Percentiles rank a stretch among this genome's conserved stretches.
Evolutionary conservation across 108 stramenopile genomes (phyloP).

Genomic region (Nitzschia sp.): DNA sequence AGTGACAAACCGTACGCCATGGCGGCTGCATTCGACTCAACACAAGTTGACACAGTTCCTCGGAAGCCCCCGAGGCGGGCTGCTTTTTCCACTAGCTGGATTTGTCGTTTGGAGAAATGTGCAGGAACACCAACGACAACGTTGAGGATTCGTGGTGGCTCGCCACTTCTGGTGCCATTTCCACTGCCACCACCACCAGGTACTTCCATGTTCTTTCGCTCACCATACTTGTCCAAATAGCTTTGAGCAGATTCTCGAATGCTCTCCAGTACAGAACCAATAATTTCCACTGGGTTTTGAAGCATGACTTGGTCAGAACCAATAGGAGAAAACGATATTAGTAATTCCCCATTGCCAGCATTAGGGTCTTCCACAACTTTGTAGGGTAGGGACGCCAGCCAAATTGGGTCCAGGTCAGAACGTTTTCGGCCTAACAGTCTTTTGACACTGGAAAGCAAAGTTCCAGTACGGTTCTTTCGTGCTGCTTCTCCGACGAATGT

Average conservation of each 20-base stretch:
- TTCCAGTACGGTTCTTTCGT: constrained; percentile 2
- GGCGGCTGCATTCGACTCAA: constrained; percentile 81
- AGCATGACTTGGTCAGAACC: constrained; percentile 33
- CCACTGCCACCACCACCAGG: constrained; percentile 41
- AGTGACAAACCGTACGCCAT: constrained; percentile 79
- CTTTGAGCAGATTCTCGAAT: constrained; percentile 49
- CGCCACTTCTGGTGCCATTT: background rate
- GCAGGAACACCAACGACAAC: constrained; percentile 79
- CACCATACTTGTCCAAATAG: constrained; percentile 41
- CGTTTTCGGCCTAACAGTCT: constrained; percentile 57
- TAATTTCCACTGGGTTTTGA: constrained; percentile 53
- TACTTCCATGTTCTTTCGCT: constrained; percentile 43
- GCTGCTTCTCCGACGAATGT: constrained; percentile 32
- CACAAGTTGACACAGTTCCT: constrained; percentile 59
- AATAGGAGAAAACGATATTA: constrained; percentile 7
- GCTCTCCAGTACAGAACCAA: constrained; percentile 47
- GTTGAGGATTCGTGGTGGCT: constrained; percentile 22
- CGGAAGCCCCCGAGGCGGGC: constrained; percentile 64
- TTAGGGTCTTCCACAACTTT: constrained; percentile 20
- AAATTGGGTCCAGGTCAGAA: constrained; percentile 50
- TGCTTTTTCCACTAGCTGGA: constrained; percentile 51
- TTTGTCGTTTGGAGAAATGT: constrained; percentile 62
- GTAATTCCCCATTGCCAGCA: constrained; percentile 21
- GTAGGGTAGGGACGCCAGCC: constrained; percentile 40
- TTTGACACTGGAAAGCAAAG: constrained; percentile 56